phyloP scores from a whole-genome alignment of 2,329 filamentous ascomycete genomes.

The Elsinoe fawcettii region DNA sequence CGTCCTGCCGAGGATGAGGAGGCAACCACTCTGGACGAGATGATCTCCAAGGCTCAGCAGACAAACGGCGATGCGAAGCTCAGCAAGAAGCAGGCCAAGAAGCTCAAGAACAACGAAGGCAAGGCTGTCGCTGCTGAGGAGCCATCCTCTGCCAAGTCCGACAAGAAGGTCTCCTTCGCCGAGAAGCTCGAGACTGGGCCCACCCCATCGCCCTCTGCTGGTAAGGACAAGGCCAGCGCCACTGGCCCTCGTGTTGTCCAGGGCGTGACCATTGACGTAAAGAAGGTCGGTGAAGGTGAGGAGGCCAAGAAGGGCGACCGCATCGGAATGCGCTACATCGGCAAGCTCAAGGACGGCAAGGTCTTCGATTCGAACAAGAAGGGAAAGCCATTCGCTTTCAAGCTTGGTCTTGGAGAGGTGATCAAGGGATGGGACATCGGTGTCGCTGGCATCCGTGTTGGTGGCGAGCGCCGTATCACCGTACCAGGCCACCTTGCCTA shows the following conservation, averaged over 20 bases:
- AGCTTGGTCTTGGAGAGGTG: constrained; percentile 86
- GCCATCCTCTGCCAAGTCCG: constrained; percentile 47
- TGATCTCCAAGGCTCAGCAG: constrained; percentile 68
- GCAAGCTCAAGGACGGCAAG: constrained; percentile 87
- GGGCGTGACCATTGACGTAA: constrained; percentile 90
- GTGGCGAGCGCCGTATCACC: constrained; percentile 85
- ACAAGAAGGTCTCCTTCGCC: constrained; percentile 98
- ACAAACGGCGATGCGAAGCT: constrained; percentile 63
- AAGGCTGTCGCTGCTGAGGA: constrained; percentile 57
- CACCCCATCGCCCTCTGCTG: constrained; percentile 56
- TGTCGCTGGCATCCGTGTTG: constrained; percentile 82
- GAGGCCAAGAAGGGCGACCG: constrained; percentile 83
- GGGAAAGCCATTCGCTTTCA: constrained; percentile 94
- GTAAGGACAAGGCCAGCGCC: constrained; percentile 35
- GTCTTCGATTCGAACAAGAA: constrained; percentile 98
- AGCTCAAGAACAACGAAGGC: constrained; percentile 97
- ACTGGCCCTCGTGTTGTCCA: constrained; percentile 70
- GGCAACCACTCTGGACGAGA: constrained; percentile 60
- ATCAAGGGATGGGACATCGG: constrained; percentile 99
- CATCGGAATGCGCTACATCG: constrained; percentile 94
- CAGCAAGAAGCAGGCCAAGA: constrained; percentile 96
- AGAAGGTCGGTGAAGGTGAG: constrained; percentile 79
- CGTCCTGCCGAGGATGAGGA: constrained; percentile 64
- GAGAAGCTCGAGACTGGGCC: constrained; percentile 98
- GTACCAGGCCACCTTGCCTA: constrained; percentile 85